A percentile compares a stretch with the other conserved stretches of the same genome.
Conservation (phyloP, 495 filamentous ascomycete species). For the Lophium mytilinum region DNA sequence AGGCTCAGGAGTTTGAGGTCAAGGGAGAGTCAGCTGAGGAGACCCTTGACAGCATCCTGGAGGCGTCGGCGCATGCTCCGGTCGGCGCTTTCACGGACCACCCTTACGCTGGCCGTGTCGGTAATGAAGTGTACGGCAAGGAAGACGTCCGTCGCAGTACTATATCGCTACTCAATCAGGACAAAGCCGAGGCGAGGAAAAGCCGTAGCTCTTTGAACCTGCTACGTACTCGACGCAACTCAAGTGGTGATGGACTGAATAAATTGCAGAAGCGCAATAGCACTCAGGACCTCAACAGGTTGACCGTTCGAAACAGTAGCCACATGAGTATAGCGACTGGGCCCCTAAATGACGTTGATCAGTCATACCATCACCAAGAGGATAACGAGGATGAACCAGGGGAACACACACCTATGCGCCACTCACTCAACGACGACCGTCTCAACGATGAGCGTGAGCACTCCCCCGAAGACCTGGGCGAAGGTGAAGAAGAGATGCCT, state of each 20-base stretch:
- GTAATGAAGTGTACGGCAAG: constrained; percentile 28
- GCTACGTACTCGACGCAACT: constrained; percentile 19
- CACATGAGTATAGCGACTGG: constrained; percentile 14
- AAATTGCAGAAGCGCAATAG: constrained; percentile 31
- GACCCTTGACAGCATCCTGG: constrained; percentile 86
- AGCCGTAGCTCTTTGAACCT: constrained; percentile 26
- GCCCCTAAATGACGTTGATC: constrained; percentile 9
- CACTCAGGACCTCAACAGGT: constrained; percentile 23
- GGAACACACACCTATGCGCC: constrained; percentile 22
- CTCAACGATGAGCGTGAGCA: constrained; percentile 1
- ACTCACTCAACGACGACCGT: constrained; percentile 21
- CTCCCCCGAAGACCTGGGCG: constrained; percentile 5
- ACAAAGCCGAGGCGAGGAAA: constrained; percentile 19
- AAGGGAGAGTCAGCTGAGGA: constrained; percentile 76
- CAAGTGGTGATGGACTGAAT: constrained; percentile 26
- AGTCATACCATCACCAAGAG: neutral
- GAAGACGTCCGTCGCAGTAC: constrained; percentile 17
- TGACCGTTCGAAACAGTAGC: constrained; percentile 16
- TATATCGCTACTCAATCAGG: constrained; percentile 1
- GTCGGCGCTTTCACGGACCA: constrained; percentile 93
- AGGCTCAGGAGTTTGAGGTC: constrained; percentile 55
- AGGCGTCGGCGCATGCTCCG: constrained; percentile 89
- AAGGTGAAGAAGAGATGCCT: constrained; percentile 16
- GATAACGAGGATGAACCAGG: constrained; percentile 11
- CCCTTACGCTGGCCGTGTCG: constrained; percentile 61